phyloP scores from a whole-genome alignment of 192 early-diverging fungal genomes.

The Backusella westeae region DNA sequence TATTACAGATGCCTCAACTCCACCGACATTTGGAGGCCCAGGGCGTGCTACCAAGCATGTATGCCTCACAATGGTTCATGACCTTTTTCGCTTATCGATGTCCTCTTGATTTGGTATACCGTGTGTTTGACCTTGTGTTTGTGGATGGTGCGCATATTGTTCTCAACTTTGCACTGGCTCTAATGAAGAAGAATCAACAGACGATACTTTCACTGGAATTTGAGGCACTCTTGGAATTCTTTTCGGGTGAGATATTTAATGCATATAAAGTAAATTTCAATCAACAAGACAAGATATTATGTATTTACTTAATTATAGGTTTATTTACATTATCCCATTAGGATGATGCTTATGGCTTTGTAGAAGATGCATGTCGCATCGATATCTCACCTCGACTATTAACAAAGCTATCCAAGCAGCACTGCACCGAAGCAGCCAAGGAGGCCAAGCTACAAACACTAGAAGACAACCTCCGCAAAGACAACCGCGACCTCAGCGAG shows the following conservation, averaged over 20 bases:
- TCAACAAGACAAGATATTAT: not conserved
- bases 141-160: conserved; percentile 87
- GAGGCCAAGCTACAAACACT: conserved; percentile 64
- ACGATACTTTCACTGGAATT: conserved; percentile 80
- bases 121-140: conserved; percentile 91
- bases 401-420: conserved; percentile 68
- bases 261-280: conserved; percentile 66
- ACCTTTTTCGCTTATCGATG: conserved; percentile 98
- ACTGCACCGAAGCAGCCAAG: conserved; percentile 59
- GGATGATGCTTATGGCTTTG: conserved; percentile 70
- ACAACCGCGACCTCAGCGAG: conserved; percentile 63
- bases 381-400: conserved; percentile 65
- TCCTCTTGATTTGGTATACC: conserved; percentile 84
- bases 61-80: conserved; percentile 99
- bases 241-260: conserved; percentile 88
- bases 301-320: not conserved
- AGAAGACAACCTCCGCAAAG: conserved; percentile 55
- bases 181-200: conserved; percentile 81
- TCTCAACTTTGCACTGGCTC: conserved; percentile 82
- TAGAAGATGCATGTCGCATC: conserved; percentile 78
- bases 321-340: conserved; percentile 14
- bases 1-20: conserved; percentile 76
- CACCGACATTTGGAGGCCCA: conserved; percentile 78
- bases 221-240: conserved; percentile 81
- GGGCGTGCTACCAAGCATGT: conserved; percentile 88